Percentiles rank a stretch among this genome's conserved stretches.
Evolutionary conservation across 257 asterid species (phyloP).

Genomic region (Nemophila menziesii): DNA sequence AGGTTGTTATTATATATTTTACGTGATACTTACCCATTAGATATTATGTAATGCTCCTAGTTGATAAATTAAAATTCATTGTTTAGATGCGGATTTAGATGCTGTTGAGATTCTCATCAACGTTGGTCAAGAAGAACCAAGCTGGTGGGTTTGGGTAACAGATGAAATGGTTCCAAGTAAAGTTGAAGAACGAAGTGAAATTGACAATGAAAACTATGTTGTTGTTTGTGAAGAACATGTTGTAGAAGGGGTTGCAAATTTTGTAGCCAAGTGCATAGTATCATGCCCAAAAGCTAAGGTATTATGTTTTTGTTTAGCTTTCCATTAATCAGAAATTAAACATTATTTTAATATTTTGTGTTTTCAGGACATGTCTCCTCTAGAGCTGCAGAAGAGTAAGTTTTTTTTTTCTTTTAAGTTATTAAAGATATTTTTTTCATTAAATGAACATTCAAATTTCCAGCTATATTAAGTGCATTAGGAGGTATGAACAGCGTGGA

Average conservation of each 20-base stretch:
- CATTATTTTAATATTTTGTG: slow-evolving; percentile 4
- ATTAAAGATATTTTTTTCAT: neutral
- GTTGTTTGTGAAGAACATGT: slow-evolving; percentile 67
- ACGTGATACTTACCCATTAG: no score
- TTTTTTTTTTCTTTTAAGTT: neutral
- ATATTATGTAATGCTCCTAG: neutral
- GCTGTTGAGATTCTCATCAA: slow-evolving; percentile 51
- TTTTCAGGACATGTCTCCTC: slow-evolving; percentile 68
- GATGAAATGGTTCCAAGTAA: slow-evolving; percentile 46
- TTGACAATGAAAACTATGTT: slow-evolving; percentile 69
- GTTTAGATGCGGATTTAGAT: slow-evolving; percentile 44
- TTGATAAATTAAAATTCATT: slow-evolving; percentile 8
- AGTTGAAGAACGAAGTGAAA: slow-evolving; percentile 59
- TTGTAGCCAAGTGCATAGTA: slow-evolving; percentile 77
- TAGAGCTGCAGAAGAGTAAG: slow-evolving; percentile 68
- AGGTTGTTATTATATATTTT: slow-evolving; percentile 26
- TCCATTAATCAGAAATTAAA: neutral
- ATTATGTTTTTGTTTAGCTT: neutral
- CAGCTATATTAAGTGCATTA: slow-evolving; percentile 65
- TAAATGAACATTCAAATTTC: slow-evolving; percentile 11
- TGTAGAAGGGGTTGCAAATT: slow-evolving; percentile 83
- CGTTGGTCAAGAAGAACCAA: slow-evolving; percentile 61
- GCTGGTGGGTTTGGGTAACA: slow-evolving; percentile 96
- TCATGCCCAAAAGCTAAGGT: slow-evolving; percentile 72
- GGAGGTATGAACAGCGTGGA: slow-evolving; percentile 69